Evolutionary conservation across 495 filamentous ascomycete genomes (phyloP).

Genomic region (Penicillium pulvis): DNA sequence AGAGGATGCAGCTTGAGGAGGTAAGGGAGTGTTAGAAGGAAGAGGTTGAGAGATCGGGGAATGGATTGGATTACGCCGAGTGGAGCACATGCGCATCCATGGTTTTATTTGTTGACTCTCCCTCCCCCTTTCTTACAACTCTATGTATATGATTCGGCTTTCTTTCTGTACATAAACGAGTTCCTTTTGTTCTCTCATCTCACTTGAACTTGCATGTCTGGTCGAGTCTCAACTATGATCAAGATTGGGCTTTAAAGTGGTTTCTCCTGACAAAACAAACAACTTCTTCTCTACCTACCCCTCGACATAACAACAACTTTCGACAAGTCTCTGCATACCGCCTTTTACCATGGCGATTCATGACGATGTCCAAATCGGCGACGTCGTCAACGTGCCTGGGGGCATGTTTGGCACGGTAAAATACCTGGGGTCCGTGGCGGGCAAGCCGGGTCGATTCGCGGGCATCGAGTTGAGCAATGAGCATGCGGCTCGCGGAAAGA

Average conservation of each 20-base stretch:
- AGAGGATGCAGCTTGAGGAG: constrained; percentile 1
- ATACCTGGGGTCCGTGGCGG: constrained; percentile 83
- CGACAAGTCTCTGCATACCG: constrained; percentile 6
- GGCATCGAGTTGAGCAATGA: constrained; percentile 90
- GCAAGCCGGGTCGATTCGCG: constrained; percentile 88
- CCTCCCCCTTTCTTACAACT: constrained; percentile 22
- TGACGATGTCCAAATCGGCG: constrained; percentile 75
- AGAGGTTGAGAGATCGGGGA: constrained; percentile 5
- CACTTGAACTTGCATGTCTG: background rate
- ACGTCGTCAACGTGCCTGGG: constrained; percentile 90
- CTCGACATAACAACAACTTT: constrained; percentile 8
- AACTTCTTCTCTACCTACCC: constrained; percentile 8
- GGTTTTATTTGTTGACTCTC: constrained; percentile 29
- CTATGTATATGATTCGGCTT: constrained; percentile 5
- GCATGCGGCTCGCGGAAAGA: constrained; percentile 84
- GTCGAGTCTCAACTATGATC: constrained; percentile 18
- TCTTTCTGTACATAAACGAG: constrained; percentile 12
- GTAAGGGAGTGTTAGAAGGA: constrained; percentile 5
- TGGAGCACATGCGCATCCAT: constrained; percentile 17
- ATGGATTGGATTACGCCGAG: constrained; percentile 22
- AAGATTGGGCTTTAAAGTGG: constrained; percentile 14
- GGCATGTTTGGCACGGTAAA: constrained; percentile 90
- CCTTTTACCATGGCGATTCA: constrained; percentile 36
- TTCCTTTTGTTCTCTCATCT: constrained; percentile 7
- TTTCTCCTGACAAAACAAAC: constrained; percentile 6